Percentiles rank a stretch among this genome's conserved stretches.
Evolutionary conservation across 495 filamentous ascomycete species (phyloP).

Genomic region (Aspergillus kassunensis): DNA sequence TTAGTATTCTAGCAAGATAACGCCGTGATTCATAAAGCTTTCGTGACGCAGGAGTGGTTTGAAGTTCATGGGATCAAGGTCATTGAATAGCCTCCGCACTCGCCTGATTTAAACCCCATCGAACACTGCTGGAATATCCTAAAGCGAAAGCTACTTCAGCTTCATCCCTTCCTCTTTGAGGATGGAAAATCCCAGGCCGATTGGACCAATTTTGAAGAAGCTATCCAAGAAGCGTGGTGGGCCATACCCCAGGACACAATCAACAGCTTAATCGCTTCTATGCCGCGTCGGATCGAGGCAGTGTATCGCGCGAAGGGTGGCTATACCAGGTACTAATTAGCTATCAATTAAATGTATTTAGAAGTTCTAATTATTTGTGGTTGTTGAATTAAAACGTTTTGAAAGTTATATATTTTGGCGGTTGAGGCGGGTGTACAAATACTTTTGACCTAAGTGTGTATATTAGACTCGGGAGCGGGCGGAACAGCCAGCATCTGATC

Average conservation of each 20-base stretch:
- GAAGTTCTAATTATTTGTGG: no score
- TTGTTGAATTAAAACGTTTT: no score
- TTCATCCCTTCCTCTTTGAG: not conserved
- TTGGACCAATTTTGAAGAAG: not conserved
- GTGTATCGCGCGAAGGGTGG: not conserved
- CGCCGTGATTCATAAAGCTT: not conserved
- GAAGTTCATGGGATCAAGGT: not conserved
- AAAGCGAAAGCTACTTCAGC: not conserved
- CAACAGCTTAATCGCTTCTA: not conserved
- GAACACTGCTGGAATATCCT: not conserved
- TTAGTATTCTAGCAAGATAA: not conserved
- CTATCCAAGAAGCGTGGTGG: not conserved
- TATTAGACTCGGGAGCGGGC: no score
- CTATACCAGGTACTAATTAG: not conserved
- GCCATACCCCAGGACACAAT: not conserved
- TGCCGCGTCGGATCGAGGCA: not conserved
- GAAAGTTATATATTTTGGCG: no score
- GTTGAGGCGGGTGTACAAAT: no score
- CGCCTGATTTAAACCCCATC: slow-evolving; percentile 1
- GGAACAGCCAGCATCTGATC: no score
- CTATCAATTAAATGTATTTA: no score
- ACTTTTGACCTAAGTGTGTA: no score
- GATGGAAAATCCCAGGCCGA: not conserved
- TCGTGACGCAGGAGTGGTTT: not conserved
- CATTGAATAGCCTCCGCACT: not conserved